phyloP scores from a whole-genome alignment of 2,329 filamentous ascomycete genomes.

The Xylariaceae sp. region DNA sequence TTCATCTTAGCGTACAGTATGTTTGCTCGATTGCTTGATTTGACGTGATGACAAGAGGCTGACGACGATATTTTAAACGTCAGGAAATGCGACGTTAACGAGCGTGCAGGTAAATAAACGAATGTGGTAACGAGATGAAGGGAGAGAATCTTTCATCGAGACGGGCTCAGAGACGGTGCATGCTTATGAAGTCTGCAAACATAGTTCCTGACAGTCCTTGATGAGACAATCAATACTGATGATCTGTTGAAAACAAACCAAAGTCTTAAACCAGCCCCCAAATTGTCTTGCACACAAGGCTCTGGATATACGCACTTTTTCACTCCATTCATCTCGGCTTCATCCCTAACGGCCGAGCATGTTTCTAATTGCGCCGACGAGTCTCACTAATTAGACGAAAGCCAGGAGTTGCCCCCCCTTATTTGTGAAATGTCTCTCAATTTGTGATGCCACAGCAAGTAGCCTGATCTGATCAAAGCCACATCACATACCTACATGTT shows the following conservation, averaged over 20 bases:
- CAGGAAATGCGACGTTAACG: slow-evolving; percentile 1
- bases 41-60: slow-evolving; percentile 5
- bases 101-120: slow-evolving; percentile 10
- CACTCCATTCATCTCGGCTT: slow-evolving; percentile 8
- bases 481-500: slow-evolving; percentile 31
- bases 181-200: slow-evolving; percentile 24
- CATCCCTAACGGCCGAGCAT: slow-evolving; percentile 7
- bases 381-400: slow-evolving; percentile 8
- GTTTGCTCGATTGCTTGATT: not conserved
- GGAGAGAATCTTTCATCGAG: slow-evolving; percentile 4
- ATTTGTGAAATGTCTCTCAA: slow-evolving; percentile 28
- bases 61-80: not conserved
- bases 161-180: slow-evolving; percentile 10
- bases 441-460: slow-evolving; percentile 22
- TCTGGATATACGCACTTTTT: slow-evolving; percentile 10
- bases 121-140: slow-evolving; percentile 11
- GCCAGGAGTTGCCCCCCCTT: slow-evolving; percentile 15
- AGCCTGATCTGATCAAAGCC: slow-evolving; percentile 18
- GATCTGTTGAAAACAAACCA: slow-evolving; percentile 27
- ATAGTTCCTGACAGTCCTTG: slow-evolving; percentile 27
- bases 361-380: slow-evolving; percentile 16
- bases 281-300: slow-evolving; percentile 25
- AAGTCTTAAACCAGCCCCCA: slow-evolving; percentile 18
- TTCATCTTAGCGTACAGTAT: slow-evolving; percentile 30
- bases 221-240: slow-evolving; percentile 32